Evolutionary conservation across 2,329 filamentous ascomycete species (phyloP), one percentile per base, ranked within the genome.

Genomic region (Arthrobotrys iridis): DNA sequence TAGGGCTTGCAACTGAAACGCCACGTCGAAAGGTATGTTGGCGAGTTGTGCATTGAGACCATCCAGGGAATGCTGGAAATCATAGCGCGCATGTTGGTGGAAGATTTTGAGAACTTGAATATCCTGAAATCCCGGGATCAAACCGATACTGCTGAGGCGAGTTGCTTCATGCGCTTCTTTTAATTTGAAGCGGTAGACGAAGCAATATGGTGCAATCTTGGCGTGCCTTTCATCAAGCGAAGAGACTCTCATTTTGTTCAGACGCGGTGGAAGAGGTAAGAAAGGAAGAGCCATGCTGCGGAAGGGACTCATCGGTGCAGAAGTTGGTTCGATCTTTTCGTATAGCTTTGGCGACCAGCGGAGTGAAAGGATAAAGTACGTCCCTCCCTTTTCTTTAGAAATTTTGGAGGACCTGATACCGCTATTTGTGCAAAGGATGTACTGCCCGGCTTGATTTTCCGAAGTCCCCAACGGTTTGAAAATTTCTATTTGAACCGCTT

Each of bases 1-100:
- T 3, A 93, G 81, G 13, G 85, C 85, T 58, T 90, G 86, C 3
- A 91, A 82, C 77, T 91, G 89, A 78, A 88, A 91, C 4, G 87
- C 83, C 0, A 89, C 79, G 0, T 82, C 80, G 76, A 88, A 91
- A 3, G 86, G 65, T 48, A 80, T 80, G 0, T 78, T 8, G 0
- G 33, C 11, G 0, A 84, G 77, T 5, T 80, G 80, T 4, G 78
- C 77, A 18, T 82, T 81, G 41, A 87, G 81, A 5, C 68, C 52
- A 0, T 43, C 52, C 78, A 84, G 78, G 58, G 76, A 66, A 35
- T 33, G 41, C 57, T 77, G 45, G 43, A 79, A 78, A 77, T 60
- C 70, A 65, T n/a, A 60, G 55, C 28, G n/a, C 1, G 70, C 43
- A 4, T 40, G 18, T 24, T 46, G 55, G 22, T 35, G 18, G 66